Conservation (phyloP, 306 rosid species). For the Biancaea sappan region DNA sequence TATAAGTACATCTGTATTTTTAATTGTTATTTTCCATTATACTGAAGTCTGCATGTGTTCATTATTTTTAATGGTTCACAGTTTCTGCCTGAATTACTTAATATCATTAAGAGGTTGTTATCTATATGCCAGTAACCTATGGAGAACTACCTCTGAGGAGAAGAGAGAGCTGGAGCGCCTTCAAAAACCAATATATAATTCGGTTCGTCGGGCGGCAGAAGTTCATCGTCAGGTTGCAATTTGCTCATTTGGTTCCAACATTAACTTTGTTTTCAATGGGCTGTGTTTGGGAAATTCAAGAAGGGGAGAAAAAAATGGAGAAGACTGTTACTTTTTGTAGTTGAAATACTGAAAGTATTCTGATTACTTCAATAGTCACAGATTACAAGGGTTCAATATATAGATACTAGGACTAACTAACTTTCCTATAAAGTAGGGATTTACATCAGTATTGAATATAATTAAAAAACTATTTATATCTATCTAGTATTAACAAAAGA, state of each 20-base stretch:
- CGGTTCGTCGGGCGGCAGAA: constrained; percentile 97
- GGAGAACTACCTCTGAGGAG: constrained; percentile 97
- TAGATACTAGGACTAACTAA: too few relatives aligned
- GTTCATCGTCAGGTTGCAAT: constrained; percentile 95
- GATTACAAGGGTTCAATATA: too few relatives aligned
- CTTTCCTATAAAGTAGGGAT: too few relatives aligned
- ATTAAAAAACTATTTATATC: too few relatives aligned
- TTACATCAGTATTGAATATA: too few relatives aligned
- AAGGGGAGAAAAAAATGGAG: not conserved
- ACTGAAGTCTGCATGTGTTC: not conserved
- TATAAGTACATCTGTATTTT: not conserved
- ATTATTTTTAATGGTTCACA: constrained; percentile 4
- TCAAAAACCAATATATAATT: constrained; percentile 84
- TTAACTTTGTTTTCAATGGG: constrained; percentile 31
- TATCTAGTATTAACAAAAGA: too few relatives aligned
- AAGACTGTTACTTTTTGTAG: not conserved
- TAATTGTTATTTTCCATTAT: not conserved
- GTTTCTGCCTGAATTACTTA: constrained; percentile 10
- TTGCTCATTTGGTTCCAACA: constrained; percentile 30
- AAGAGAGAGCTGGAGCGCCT: constrained; percentile 99
- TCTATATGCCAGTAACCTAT: constrained; percentile 62
- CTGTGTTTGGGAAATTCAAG: constrained; percentile 17
- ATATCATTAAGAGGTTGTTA: constrained; percentile 17
- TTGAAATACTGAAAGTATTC: too few relatives aligned
- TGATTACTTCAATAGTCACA: too few relatives aligned